Conservation (phyloP, 2,329 filamentous ascomycete genomes). For the Geosmithia morbida region DNA sequence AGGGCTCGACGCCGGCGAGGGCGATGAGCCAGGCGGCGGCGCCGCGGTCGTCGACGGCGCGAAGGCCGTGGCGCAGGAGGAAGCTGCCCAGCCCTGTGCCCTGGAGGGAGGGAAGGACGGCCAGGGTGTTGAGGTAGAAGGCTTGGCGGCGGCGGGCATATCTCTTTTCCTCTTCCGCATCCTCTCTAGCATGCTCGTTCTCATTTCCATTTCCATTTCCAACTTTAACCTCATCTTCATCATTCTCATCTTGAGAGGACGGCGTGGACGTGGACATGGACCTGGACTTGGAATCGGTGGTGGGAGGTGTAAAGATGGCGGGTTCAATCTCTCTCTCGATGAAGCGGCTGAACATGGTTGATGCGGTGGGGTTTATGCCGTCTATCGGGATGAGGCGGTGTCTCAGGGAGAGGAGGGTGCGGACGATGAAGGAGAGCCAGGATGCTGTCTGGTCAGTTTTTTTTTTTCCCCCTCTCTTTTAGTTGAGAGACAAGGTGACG, state of each 20-base stretch:
- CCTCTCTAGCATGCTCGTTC: too few species aligned
- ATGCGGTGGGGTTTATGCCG: constrained; percentile 7
- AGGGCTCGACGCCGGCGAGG: constrained; percentile 14
- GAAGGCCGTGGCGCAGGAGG: constrained; percentile 15
- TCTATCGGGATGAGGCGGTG: constrained; percentile 10
- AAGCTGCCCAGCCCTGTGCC: constrained; percentile 15
- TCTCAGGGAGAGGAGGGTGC: constrained; percentile 9
- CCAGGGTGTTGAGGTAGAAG: constrained; percentile 20
- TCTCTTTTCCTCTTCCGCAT: too few species aligned
- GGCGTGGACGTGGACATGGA: too few species aligned
- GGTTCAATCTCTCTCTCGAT: constrained; percentile 9
- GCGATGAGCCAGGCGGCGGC: constrained; percentile 17
- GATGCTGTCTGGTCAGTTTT: too few species aligned
- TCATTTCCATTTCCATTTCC: too few species aligned
- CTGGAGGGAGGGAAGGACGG: constrained; percentile 15
- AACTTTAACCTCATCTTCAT: too few species aligned
- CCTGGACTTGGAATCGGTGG: constrained; percentile 9
- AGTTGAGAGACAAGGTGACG: too few species aligned
- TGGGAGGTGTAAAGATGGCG: too few species aligned
- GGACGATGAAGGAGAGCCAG: constrained; percentile 15
- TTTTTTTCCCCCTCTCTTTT: too few species aligned
- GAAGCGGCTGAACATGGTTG: constrained; percentile 11
- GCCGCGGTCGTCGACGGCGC: constrained; percentile 3
- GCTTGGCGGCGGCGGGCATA: constrained; percentile 14
- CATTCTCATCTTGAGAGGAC: too few species aligned